Base-by-base conservation (phyloP, 306 rosid genomes). In the Morella rubra region DNA sequence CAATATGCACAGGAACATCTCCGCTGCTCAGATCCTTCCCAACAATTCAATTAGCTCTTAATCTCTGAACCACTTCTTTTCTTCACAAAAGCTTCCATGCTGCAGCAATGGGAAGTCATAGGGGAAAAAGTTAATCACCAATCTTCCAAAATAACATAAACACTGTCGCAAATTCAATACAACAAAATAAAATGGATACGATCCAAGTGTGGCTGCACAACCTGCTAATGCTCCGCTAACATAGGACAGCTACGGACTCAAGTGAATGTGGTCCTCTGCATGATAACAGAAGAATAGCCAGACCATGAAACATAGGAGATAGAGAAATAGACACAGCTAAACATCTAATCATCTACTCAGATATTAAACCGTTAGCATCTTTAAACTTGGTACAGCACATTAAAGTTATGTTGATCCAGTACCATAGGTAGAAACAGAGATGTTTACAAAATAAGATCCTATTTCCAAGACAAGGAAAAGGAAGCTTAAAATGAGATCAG, bases 161-260 rank as follows among this genome's bases (percentile, higher is more conserved):
- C n/a, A n/a, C n/a, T n/a, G n/a, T n/a, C n/a, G n/a, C n/a, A n/a
- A n/a, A n/a, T n/a, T n/a, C n/a, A n/a, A n/a, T n/a, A n/a, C n/a
- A n/a, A n/a, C n/a, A n/a, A n/a, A n/a, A n/a, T n/a, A n/a, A 84
- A 95, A 92, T 19, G 97, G 98, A 77, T 95, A 95, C 40, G 98
- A 92, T 65, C 97, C 98, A 12, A 95, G 77, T 22, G 97, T 95
- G 79, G 98, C 98, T 12, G 97, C 96, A 84, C 95, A 89, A 16
- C 98, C 98, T 24, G 97, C 98, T 79, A 92, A 47, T 32, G 96
- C 95, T 27, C 98, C 98, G 46, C 98, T 92, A 73, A 92, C 77
- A 80, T 92, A 95, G 42, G 98, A 92, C 32, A 95, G 86, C 80
- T 88, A 95, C 14, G 98, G 96, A 79, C 96, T 92, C 85, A 95